phyloP scores from a whole-genome alignment of 2,329 filamentous ascomycete genomes.

The Teratosphaeria destructans region DNA sequence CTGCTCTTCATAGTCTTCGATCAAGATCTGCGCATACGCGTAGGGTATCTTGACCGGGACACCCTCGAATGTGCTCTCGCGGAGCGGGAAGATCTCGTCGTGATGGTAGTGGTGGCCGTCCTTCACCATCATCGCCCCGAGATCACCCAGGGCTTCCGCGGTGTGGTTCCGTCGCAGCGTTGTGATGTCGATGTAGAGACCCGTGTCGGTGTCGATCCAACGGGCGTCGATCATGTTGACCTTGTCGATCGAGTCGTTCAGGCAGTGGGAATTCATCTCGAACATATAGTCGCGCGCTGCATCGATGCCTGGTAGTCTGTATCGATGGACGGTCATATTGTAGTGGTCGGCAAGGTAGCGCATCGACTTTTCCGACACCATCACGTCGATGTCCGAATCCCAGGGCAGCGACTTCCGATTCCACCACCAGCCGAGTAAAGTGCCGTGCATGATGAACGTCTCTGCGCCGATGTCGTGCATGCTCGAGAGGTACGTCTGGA shows the following conservation, averaged over 20 bases:
- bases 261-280: conserved; percentile 50
- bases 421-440: conserved; percentile 54
- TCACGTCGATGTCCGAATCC: conserved; percentile 52
- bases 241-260: conserved; percentile 35
- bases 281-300: conserved; percentile 38
- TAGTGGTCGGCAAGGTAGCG: conserved; percentile 48
- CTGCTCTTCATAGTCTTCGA: conserved; percentile 44
- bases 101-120: conserved; percentile 46
- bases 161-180: conserved; percentile 40
- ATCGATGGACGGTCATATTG: conserved; percentile 50
- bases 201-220: conserved; percentile 50
- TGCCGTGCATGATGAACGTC: conserved; percentile 56
- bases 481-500: conserved; percentile 46
- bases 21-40: conserved; percentile 43
- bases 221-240: conserved; percentile 50
- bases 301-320: conserved; percentile 15
- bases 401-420: conserved; percentile 51
- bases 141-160: conserved; percentile 27
- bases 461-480: conserved; percentile 48
- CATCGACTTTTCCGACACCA: conserved; percentile 46
- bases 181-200: conserved; percentile 53
- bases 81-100: conserved; percentile 47
- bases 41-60: conserved; percentile 46
- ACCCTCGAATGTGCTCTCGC: conserved; percentile 44
- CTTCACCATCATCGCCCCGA: conserved; percentile 44